These are phyloP conservation scores for Trypanosoma caninum DNA, from an alignment of 208 protist genomes.

Conservation along the genomic window DNA sequence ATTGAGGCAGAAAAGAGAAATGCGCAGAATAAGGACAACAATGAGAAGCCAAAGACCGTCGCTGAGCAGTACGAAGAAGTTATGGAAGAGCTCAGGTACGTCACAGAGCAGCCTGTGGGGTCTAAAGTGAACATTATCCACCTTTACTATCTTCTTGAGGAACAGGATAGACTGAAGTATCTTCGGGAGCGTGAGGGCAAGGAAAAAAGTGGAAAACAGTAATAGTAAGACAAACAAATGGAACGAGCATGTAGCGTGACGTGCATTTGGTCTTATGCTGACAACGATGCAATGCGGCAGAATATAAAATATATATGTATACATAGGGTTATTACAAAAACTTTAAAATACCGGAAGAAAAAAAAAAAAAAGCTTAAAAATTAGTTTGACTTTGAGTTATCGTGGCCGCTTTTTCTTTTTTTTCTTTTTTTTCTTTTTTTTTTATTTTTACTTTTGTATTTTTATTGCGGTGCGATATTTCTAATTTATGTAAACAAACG, in stretches of 20 bases:
- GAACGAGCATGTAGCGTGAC: no score
- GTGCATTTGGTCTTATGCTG: no score
- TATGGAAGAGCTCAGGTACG: conserved; percentile 70
- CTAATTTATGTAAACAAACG: no score
- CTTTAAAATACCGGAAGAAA: no score
- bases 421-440: conserved; percentile 8
- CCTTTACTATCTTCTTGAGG: conserved; percentile 70
- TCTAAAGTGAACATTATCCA: conserved; percentile 80
- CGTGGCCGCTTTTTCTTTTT: conserved; percentile 2
- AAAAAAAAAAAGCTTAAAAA: no score
- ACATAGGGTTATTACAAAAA: no score
- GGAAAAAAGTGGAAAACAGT: background rate
- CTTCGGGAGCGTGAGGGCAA: conserved; percentile 37
- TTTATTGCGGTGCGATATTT: no score
- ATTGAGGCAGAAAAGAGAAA: conserved; percentile 1
- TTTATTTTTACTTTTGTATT: conserved; percentile 10
- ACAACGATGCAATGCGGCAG: no score
- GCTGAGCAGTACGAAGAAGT: conserved; percentile 62
- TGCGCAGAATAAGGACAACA: conserved; percentile 19
- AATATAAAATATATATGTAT: no score
- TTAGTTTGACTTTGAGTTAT: no score
- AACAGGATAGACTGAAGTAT: conserved; percentile 50
- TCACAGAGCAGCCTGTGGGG: conserved; percentile 58
- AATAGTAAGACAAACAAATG: background rate
- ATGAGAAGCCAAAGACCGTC: conserved; percentile 36